phyloP scores from a whole-genome alignment of 2,329 filamentous ascomycete species.

The Aspergillus caelatus region DNA sequence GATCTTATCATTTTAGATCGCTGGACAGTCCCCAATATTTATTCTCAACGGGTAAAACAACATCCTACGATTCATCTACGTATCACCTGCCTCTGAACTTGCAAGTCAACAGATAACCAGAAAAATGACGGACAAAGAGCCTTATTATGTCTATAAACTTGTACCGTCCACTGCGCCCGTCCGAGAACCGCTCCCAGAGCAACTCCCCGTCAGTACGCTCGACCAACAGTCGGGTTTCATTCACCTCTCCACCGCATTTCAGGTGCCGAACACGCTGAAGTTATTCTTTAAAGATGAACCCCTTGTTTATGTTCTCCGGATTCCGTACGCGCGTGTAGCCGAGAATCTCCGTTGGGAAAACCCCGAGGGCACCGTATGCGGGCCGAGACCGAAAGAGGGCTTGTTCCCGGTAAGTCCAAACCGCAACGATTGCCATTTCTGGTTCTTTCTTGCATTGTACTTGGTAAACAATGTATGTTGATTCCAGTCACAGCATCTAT shows the following conservation, averaged over 20 bases:
- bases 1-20: not conserved
- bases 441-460: too few relatives aligned
- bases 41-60: not conserved
- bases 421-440: not conserved
- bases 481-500: slow-evolving; percentile 34
- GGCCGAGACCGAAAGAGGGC: slow-evolving; percentile 40
- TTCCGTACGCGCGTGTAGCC: slow-evolving; percentile 34
- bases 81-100: not conserved
- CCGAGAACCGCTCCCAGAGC: slow-evolving; percentile 39
- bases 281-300: slow-evolving; percentile 42
- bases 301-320: slow-evolving; percentile 41
- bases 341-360: slow-evolving; percentile 40
- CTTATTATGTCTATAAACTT: slow-evolving; percentile 43
- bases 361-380: slow-evolving; percentile 40
- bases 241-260: slow-evolving; percentile 41
- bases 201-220: slow-evolving; percentile 40
- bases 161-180: slow-evolving; percentile 38
- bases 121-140: slow-evolving; percentile 27
- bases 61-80: not conserved
- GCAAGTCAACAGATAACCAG: slow-evolving; percentile 2
- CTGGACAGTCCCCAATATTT: not conserved
- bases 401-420: slow-evolving; percentile 41
- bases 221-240: slow-evolving; percentile 41
- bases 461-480: not conserved
- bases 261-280: slow-evolving; percentile 43